Evolutionary conservation across 768 basidiomycete genomes (phyloP).

Genomic region (Mycena galericulata): DNA sequence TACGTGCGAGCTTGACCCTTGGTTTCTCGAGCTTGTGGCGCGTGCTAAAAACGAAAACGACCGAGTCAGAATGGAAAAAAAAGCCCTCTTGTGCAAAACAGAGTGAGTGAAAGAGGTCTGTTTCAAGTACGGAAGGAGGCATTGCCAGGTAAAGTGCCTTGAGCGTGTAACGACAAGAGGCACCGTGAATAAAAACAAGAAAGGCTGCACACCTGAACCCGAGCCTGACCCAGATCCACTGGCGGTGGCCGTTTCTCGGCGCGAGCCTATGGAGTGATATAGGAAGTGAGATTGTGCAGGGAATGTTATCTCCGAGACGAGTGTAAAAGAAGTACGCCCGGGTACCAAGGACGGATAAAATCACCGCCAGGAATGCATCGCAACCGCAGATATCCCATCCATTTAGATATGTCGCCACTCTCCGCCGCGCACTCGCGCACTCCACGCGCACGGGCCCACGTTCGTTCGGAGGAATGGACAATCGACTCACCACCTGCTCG

Average conservation of each 20-base stretch:
- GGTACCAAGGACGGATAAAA: no score
- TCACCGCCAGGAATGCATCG: no score
- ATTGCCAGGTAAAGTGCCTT: no score
- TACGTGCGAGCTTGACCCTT: background rate
- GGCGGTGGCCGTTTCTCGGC: background rate
- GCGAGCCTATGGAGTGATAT: background rate
- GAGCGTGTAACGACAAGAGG: background rate
- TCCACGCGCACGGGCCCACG: background rate
- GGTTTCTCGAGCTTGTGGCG: background rate
- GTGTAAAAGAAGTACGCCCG: no score
- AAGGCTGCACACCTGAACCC: background rate
- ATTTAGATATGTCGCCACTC: background rate
- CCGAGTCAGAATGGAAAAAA: background rate
- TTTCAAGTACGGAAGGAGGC: no score
- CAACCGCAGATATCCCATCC: no score
- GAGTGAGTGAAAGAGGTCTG: no score
- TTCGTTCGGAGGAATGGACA: background rate
- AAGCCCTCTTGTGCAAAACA: background rate
- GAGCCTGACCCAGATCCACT: conserved; percentile 3
- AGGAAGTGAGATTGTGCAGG: background rate
- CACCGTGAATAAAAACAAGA: background rate
- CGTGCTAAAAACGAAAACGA: background rate
- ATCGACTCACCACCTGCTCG: background rate
- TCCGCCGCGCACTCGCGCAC: background rate
- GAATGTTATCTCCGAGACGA: no score